Conservation (phyloP, 495 filamentous ascomycete genomes). For the Aspergillus cristatus region DNA sequence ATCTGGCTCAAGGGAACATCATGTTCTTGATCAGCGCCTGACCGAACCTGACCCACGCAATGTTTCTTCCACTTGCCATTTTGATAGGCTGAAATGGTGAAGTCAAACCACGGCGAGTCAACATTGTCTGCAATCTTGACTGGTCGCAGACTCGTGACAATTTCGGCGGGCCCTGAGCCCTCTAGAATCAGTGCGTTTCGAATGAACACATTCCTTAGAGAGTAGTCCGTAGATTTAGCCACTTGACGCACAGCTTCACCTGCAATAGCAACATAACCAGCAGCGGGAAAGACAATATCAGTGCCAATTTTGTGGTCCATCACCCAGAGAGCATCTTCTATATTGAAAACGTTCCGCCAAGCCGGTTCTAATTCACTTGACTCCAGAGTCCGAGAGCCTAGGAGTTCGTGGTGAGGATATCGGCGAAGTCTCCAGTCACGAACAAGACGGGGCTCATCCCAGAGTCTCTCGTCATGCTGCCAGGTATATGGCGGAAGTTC, state of each 20-base stretch:
- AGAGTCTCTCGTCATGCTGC: conserved; percentile 32
- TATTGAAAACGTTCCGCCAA: conserved; percentile 40
- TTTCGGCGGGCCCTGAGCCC: conserved; percentile 6
- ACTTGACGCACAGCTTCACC: conserved; percentile 38
- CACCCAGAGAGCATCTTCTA: conserved; percentile 40
- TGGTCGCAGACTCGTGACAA: conserved; percentile 23
- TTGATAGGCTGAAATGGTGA: conserved; percentile 27
- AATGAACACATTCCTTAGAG: conserved; percentile 12
- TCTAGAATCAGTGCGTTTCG: conserved; percentile 18
- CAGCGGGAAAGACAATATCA: conserved; percentile 36
- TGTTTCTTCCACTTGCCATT: conserved; percentile 29
- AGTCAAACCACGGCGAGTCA: conserved; percentile 34
- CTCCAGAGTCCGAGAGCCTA: conserved; percentile 34
- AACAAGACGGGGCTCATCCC: conserved; percentile 39
- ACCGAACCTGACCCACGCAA: conserved; percentile 23
- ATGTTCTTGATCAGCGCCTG: not conserved
- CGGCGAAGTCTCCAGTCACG: conserved; percentile 38
- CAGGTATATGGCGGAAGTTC: conserved; percentile 45
- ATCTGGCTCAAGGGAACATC: not conserved
- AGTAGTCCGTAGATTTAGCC: conserved; percentile 12
- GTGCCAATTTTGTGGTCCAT: conserved; percentile 31
- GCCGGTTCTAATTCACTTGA: conserved; percentile 32
- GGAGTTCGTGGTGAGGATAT: conserved; percentile 34
- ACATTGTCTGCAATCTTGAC: conserved; percentile 18
- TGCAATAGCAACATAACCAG: conserved; percentile 40